These are phyloP conservation scores for Thelephora ganbajun DNA, from an alignment of 768 basidiomycete genomes.

Conservation along the genomic window DNA sequence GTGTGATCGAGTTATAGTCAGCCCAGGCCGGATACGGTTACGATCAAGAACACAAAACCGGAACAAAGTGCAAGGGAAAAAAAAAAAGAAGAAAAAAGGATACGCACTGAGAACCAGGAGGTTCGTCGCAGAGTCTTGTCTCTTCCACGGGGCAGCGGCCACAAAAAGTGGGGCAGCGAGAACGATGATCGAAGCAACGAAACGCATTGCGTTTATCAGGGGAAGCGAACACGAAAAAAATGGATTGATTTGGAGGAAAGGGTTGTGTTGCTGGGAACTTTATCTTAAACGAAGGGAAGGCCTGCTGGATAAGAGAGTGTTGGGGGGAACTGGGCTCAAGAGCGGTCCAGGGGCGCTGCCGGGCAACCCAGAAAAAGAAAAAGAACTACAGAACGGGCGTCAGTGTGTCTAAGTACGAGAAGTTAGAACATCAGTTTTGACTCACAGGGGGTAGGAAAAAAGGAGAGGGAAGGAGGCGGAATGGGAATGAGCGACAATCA, in stretches of 20 bases:
- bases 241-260: slow-evolving; percentile 14
- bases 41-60: too few relatives aligned
- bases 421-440: slow-evolving; percentile 5
- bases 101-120: slow-evolving; percentile 48
- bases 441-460: slow-evolving; percentile 12
- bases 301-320: slow-evolving; percentile 7
- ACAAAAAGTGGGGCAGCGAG: slow-evolving; percentile 14
- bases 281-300: slow-evolving; percentile 5
- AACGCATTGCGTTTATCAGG: slow-evolving; percentile 10
- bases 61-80: too few relatives aligned
- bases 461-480: slow-evolving; percentile 4
- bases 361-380: slow-evolving; percentile 46
- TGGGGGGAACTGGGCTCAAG: slow-evolving; percentile 20
- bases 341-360: slow-evolving; percentile 46
- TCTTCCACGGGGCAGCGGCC: slow-evolving; percentile 18
- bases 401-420: slow-evolving; percentile 2
- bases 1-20: background rate
- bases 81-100: background rate
- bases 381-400: slow-evolving; percentile 1
- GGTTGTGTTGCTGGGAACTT: background rate
- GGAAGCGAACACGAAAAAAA: slow-evolving; percentile 7
- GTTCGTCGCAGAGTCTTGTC: slow-evolving; percentile 26
- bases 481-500: background rate
- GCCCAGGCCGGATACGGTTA: background rate
- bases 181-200: slow-evolving; percentile 11